Percentiles rank a stretch among this genome's conserved stretches.
phyloP scores from a whole-genome alignment of 306 rosid species.

The Lathyrus tuberosus region DNA sequence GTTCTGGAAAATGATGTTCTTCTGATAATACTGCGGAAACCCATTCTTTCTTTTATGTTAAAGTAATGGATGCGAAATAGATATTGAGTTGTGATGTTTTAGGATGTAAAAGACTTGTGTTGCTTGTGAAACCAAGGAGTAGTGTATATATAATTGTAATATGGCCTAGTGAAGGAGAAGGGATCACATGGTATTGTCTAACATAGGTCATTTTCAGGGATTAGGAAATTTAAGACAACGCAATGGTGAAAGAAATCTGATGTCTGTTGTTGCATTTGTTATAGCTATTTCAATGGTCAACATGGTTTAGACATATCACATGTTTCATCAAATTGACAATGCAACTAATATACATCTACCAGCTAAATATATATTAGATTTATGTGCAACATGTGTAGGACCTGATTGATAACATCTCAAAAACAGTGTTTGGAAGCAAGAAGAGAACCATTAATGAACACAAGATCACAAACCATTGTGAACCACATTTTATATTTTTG shows the following conservation, averaged over 20 bases:
- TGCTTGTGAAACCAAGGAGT: conserved; percentile 12
- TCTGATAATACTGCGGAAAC: conserved; percentile 36
- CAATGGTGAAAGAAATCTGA: conserved; percentile 4
- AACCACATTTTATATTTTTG: neutral
- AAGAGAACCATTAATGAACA: neutral
- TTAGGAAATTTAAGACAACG: neutral
- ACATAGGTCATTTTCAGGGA: conserved; percentile 1
- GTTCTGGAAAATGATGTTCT: conserved; percentile 26
- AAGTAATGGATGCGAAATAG: conserved; percentile 11
- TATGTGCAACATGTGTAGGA: neutral
- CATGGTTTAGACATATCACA: conserved; percentile 33
- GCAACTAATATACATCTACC: neutral
- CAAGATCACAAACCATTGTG: neutral
- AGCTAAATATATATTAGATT: neutral
- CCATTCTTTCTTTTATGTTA: conserved; percentile 31
- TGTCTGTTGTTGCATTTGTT: neutral
- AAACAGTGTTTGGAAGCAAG: neutral
- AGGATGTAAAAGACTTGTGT: conserved; percentile 25
- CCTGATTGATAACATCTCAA: neutral
- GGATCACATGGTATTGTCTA: conserved; percentile 43
- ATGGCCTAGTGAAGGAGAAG: neutral
- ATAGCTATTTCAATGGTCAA: conserved; percentile 5
- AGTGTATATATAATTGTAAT: conserved; percentile 33
- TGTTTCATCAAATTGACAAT: neutral
- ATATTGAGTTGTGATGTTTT: neutral